Evolutionary conservation across 2,329 filamentous ascomycete species (phyloP).

Genomic region (Verticillium nubilum): DNA sequence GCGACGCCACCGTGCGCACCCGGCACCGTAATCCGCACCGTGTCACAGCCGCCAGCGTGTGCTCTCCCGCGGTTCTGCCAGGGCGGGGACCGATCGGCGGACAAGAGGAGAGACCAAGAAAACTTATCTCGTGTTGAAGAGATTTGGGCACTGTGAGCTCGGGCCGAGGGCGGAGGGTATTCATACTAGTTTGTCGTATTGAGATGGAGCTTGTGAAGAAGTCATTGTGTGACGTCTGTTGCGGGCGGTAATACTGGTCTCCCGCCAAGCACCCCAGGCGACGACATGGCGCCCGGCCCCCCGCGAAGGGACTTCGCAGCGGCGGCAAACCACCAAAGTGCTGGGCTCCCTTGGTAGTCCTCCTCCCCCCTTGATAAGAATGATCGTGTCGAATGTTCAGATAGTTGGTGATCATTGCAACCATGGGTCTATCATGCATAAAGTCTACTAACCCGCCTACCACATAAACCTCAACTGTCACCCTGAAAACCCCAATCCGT

Average conservation of each 20-base stretch:
- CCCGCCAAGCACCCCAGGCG: too few species aligned
- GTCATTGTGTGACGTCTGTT: too few species aligned
- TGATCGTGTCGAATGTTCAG: background rate
- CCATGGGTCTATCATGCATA: background rate
- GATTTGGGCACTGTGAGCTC: background rate
- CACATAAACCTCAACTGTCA: background rate
- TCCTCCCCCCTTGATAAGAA: too few species aligned
- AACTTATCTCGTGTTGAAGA: background rate
- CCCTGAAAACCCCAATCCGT: background rate
- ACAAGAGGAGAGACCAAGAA: background rate
- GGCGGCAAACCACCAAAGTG: too few species aligned
- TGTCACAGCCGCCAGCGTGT: background rate
- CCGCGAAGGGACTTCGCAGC: too few species aligned
- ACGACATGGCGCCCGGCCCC: too few species aligned
- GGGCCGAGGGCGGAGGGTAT: background rate
- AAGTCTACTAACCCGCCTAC: background rate
- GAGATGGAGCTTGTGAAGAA: too few species aligned
- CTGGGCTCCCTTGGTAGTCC: too few species aligned
- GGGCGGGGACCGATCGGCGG: background rate
- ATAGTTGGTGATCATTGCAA: background rate
- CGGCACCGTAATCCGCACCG: background rate
- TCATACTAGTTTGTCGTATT: background rate
- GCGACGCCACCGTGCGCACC: background rate
- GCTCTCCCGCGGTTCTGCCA: background rate
- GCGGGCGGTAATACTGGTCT: too few species aligned